A percentile compares a stretch with the other conserved stretches of the same genome.
Evolutionary conservation across 2,329 filamentous ascomycete species (phyloP).

Genomic region (Myotisia sp.): DNA sequence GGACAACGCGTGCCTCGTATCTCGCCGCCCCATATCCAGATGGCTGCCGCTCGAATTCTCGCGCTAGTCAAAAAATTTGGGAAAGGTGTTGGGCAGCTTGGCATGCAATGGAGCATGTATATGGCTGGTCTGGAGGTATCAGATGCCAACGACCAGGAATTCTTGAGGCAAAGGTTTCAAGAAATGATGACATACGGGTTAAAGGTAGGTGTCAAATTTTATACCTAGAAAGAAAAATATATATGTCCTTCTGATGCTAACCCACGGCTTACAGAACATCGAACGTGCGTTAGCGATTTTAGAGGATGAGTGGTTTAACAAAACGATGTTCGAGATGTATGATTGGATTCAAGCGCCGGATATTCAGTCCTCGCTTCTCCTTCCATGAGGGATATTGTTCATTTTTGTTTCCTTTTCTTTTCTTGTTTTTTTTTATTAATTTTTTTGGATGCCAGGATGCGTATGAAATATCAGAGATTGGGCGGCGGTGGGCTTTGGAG

Average conservation of each 20-base stretch:
- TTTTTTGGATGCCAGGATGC: too few species aligned
- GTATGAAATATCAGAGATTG: too few species aligned
- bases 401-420: too few species aligned
- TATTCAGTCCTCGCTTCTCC: not conserved
- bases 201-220: not conserved
- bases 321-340: not conserved
- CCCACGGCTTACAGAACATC: not conserved
- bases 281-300: not conserved
- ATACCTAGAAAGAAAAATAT: too few species aligned
- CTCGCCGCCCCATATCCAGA: constrained; percentile 8
- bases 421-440: too few species aligned
- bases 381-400: not conserved
- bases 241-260: not conserved
- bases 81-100: constrained; percentile 23
- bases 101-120: constrained; percentile 22
- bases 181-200: not conserved
- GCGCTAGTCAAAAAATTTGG: constrained; percentile 19
- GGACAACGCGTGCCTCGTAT: constrained; percentile 18
- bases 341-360: not conserved
- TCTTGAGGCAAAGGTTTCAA: constrained; percentile 14
- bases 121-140: constrained; percentile 22
- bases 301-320: not conserved
- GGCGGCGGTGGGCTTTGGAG: too few species aligned
- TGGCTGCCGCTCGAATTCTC: constrained; percentile 19
- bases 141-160: constrained; percentile 18